Evolutionary conservation across 169 alveolate species (phyloP).

Genomic region (Cyclospora cayetanensis): DNA sequence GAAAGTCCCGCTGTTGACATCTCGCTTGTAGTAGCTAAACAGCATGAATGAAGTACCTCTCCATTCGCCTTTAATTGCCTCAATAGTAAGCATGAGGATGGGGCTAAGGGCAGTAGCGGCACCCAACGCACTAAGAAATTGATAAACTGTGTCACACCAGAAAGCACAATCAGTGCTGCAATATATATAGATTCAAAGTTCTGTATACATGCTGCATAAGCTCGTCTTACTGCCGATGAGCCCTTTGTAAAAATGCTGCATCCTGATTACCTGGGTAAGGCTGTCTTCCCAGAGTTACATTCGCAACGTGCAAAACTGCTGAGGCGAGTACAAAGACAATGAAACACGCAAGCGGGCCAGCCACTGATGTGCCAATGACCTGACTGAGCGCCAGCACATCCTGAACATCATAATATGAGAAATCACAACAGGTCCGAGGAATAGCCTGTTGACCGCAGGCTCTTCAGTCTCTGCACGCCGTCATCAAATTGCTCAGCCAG

Average conservation of each 20-base stretch:
- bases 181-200: not conserved
- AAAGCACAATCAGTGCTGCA: not conserved
- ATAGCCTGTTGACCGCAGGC: too few species aligned
- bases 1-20: constrained; percentile 47
- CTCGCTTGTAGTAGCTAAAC: constrained; percentile 28
- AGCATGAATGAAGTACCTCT: constrained; percentile 45
- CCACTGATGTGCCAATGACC: constrained; percentile 6
- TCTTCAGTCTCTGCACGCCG: too few species aligned
- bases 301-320: constrained; percentile 24
- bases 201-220: too few species aligned
- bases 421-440: not conserved
- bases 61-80: constrained; percentile 1
- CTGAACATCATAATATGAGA: not conserved
- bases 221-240: too few species aligned
- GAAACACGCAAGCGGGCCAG: constrained; percentile 50
- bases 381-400: constrained; percentile 19
- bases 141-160: constrained; percentile 46
- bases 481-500: too few species aligned
- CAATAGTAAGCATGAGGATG: constrained; percentile 18
- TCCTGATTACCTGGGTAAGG: constrained; percentile 41
- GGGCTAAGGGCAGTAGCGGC: constrained; percentile 61
- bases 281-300: constrained; percentile 33
- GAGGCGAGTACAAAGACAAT: constrained; percentile 42
- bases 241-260: too few species aligned
- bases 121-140: constrained; percentile 63